phyloP scores from a whole-genome alignment of 177 flowering plant species.

The Vitis hybrid region DNA sequence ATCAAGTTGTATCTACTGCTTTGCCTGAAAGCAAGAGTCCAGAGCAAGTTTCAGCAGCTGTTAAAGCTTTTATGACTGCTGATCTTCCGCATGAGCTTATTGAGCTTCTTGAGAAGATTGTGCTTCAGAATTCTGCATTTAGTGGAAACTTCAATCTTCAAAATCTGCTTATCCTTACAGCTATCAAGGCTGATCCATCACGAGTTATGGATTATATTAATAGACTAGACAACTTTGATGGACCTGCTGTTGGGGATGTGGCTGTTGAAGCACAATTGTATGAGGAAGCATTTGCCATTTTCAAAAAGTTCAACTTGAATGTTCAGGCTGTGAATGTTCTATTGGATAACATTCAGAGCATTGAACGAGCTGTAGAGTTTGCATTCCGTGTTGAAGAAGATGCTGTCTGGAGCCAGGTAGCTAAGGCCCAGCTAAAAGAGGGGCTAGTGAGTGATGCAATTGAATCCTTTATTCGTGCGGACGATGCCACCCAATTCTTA shows the following conservation, averaged over 20 bases:
- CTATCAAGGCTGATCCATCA: conserved; percentile 94
- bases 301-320: conserved; percentile 96
- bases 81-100: conserved; percentile 99
- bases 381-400: conserved; percentile 99
- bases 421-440: conserved; percentile 93
- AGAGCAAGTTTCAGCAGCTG: conserved; percentile 99
- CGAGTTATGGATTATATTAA: conserved; percentile 98
- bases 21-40: conserved; percentile 99
- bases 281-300: conserved; percentile 96
- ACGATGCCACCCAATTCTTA: conserved; percentile 89
- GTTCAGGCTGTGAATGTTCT: conserved; percentile 97
- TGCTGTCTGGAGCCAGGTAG: conserved; percentile 99
- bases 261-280: conserved; percentile 95
- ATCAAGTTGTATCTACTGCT: conserved; percentile 99
- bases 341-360: conserved; percentile 83
- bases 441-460: conserved; percentile 97
- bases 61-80: conserved; percentile 99
- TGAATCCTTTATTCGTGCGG: conserved; percentile 98
- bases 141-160: conserved; percentile 98
- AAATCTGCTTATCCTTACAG: conserved; percentile 86
- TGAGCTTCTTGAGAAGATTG: conserved; percentile 98
- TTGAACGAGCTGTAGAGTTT: conserved; percentile 96
- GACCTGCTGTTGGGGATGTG: conserved; percentile 98
- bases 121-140: conserved; percentile 98
- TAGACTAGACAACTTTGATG: conserved; percentile 96